Conservation (phyloP, 2,329 filamentous ascomycete species). For the Fusarium continuum region DNA sequence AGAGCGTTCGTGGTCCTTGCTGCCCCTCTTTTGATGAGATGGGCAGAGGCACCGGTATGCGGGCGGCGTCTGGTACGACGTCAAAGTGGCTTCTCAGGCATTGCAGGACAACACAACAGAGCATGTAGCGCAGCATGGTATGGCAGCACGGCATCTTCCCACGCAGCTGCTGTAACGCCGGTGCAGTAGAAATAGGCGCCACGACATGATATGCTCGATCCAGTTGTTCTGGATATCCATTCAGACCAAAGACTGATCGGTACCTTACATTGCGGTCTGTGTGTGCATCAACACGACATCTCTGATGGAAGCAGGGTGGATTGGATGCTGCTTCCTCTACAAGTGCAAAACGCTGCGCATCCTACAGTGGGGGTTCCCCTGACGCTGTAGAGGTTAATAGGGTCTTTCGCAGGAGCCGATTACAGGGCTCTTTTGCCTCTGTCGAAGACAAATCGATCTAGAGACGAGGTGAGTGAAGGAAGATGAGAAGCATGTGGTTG, state of each 20-base stretch:
- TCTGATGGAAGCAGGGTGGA: slow-evolving; percentile 19
- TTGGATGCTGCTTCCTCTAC: slow-evolving; percentile 19
- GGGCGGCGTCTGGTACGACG: slow-evolving; percentile 36
- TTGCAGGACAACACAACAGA: slow-evolving; percentile 37
- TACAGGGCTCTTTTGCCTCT: not conserved
- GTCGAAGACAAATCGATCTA: slow-evolving; percentile 10
- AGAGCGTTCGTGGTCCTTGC: slow-evolving; percentile 4
- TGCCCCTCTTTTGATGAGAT: slow-evolving; percentile 39
- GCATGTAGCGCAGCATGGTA: slow-evolving; percentile 27
- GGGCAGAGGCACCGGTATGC: slow-evolving; percentile 33
- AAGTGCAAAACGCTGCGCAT: slow-evolving; percentile 15
- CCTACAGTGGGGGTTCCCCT: slow-evolving; percentile 8
- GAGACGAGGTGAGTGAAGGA: slow-evolving; percentile 27
- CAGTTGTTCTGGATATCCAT: slow-evolving; percentile 18
- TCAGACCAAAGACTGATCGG: slow-evolving; percentile 25
- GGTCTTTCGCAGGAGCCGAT: not conserved
- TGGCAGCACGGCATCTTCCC: slow-evolving; percentile 11
- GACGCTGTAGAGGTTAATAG: slow-evolving; percentile 2
- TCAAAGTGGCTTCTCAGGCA: slow-evolving; percentile 22
- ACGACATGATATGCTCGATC: slow-evolving; percentile 35
- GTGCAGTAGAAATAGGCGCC: slow-evolving; percentile 25
- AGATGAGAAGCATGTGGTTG: slow-evolving; percentile 47
- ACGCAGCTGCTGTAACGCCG: slow-evolving; percentile 27
- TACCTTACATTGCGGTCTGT: slow-evolving; percentile 40
- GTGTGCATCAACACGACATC: slow-evolving; percentile 27